Evolutionary conservation across 768 basidiomycete species (phyloP), one percentile per base, ranked within the genome.

Genomic region (Mycena filopes): DNA sequence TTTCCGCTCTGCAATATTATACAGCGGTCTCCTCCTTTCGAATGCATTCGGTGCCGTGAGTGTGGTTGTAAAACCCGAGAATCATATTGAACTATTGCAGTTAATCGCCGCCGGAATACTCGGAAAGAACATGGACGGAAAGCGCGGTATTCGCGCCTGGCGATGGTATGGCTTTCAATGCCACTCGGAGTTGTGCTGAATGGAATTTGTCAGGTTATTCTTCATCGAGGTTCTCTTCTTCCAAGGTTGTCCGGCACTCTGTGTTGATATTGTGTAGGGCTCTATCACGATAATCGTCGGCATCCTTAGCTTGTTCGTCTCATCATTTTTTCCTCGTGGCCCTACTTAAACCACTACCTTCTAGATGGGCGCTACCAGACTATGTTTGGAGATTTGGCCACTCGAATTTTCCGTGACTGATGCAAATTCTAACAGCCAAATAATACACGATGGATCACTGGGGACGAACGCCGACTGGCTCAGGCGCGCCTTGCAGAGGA

Each of bases 41-140:
- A 89, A 89, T 71, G 89, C 90, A 13, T 89, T 91, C 68, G 89
- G 89, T 40, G 80, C 84, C 49, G 89, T 89, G 61, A 70, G 86
- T 72, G 16, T 5, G 31, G n/a, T 31, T 26, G 48, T 15, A 10
- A 36, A 36, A 16, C 23, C 11, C 36, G 38, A 46, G 47, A 31
- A 41, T 10, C 13, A 31, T 42, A 6, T 57, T 20, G 36, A 36
- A 41, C 26, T 3, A 21, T 3, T 6, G 12, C 64, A 90, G 86
- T 75, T 92, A 8, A 87, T 93, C 70, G 92, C 90, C n/a, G 91
- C 91, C 29, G 92, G 90, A 16, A 90, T 93, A 57, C 81, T 94
- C 9, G 79, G 80, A 3, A 83, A n/a, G n/a, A n/a, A 81, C 46
- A 89, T 93, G 90, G 84, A 93, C 66, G 90, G 90, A 5, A 82